phyloP scores from a whole-genome alignment of 1,139 yeast genomes.

The Lodderomyces margitis region DNA sequence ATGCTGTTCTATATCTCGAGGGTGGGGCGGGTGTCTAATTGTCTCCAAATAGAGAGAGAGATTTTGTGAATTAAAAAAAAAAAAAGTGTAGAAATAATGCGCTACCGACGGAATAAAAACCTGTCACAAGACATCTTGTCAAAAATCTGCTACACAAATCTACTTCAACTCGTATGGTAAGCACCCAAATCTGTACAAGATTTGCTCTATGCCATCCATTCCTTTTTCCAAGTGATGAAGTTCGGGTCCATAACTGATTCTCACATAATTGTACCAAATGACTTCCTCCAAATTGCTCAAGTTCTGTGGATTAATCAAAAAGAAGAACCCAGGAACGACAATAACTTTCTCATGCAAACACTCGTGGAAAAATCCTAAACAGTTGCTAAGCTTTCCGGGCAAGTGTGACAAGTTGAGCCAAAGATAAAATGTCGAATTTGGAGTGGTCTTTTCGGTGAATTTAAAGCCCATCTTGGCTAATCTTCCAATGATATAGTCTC shows the following conservation, averaged over 20 bases:
- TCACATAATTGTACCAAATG: conserved; percentile 62
- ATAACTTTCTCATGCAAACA: conserved; percentile 63
- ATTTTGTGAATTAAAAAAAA: not conserved
- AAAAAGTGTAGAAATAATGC: not conserved
- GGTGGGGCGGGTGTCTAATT: too few relatives aligned
- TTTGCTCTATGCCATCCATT: conserved; percentile 68
- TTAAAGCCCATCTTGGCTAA: conserved; percentile 57
- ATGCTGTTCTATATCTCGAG: too few relatives aligned
- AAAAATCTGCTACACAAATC: not conserved
- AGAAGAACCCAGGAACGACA: conserved; percentile 68
- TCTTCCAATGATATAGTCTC: conserved; percentile 57
- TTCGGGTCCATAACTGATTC: conserved; percentile 68
- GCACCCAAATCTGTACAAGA: conserved; percentile 46
- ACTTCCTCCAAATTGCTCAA: conserved; percentile 60
- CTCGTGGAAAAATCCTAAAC: conserved; percentile 68
- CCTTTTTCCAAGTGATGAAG: conserved; percentile 52
- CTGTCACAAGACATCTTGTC: not conserved
- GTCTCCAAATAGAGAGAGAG: not conserved
- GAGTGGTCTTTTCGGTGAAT: conserved; percentile 46
- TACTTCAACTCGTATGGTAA: conserved; percentile 30
- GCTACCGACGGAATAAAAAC: not conserved
- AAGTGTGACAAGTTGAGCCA: conserved; percentile 62
- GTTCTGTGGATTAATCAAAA: conserved; percentile 63
- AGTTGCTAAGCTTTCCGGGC: conserved; percentile 59
- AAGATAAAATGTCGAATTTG: conserved; percentile 63